Percentiles rank a stretch among this genome's conserved stretches.
These are phyloP conservation scores for Dorcoceras hygrometricum DNA, from an alignment of 257 asterid genomes.

Conservation along the genomic window DNA sequence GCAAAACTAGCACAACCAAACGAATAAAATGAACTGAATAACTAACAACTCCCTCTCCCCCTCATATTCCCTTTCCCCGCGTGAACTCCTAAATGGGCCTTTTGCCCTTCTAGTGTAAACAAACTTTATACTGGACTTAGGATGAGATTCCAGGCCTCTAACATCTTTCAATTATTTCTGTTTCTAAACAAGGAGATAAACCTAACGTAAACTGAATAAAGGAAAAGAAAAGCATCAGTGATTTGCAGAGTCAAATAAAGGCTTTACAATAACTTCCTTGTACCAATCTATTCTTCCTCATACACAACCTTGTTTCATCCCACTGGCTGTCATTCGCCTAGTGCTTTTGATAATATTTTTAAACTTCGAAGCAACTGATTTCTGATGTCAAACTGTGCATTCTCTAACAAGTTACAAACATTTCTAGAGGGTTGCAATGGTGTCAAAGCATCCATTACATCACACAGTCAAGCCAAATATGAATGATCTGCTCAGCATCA, in stretches of 20 bases:
- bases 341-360: slow-evolving; percentile 3
- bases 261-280: not conserved
- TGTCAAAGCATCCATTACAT: not conserved
- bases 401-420: not conserved
- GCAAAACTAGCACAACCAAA: too few relatives aligned
- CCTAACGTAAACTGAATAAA: slow-evolving; percentile 1
- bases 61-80: too few relatives aligned
- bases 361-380: slow-evolving; percentile 3
- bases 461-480: not conserved
- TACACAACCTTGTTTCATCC: slow-evolving; percentile 5
- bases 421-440: not conserved
- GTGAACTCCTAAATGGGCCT: too few relatives aligned
- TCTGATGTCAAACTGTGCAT: slow-evolving; percentile 10
- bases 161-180: too few relatives aligned
- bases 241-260: not conserved
- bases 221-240: slow-evolving; percentile 10
- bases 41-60: too few relatives aligned
- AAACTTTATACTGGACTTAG: too few relatives aligned
- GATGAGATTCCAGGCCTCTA: too few relatives aligned
- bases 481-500: not conserved
- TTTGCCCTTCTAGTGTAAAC: too few relatives aligned
- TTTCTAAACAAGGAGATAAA: slow-evolving; percentile 6
- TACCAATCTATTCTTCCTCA: not conserved
- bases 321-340: slow-evolving; percentile 5
- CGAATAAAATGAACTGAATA: too few relatives aligned